These are phyloP conservation scores for Lophium mytilinum DNA, from an alignment of 495 filamentous ascomycete species.

Conservation along the genomic window DNA sequence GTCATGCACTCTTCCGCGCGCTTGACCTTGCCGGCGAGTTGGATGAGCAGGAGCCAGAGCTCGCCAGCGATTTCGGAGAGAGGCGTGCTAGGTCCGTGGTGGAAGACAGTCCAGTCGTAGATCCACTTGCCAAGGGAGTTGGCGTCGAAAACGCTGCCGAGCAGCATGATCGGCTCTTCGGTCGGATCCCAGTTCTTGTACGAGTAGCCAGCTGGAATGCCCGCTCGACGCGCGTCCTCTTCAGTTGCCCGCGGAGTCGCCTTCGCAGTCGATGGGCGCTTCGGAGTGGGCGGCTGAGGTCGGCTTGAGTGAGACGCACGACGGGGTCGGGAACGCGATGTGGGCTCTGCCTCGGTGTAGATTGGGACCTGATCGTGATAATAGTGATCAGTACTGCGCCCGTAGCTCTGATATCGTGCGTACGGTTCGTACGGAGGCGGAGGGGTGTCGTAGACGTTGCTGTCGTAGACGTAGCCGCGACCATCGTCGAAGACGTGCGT, in stretches of 20 bases:
- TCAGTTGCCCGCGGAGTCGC: slow-evolving; percentile 66
- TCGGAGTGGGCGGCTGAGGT: slow-evolving; percentile 19
- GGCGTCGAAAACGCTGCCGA: slow-evolving; percentile 94
- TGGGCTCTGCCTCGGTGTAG: slow-evolving; percentile 29
- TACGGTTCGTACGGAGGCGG: slow-evolving; percentile 37
- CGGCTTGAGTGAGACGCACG: slow-evolving; percentile 33
- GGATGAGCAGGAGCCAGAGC: slow-evolving; percentile 89
- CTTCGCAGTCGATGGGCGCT: slow-evolving; percentile 26
- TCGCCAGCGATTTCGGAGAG: slow-evolving; percentile 91
- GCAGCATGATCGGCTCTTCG: slow-evolving; percentile 84
- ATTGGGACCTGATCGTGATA: slow-evolving; percentile 36
- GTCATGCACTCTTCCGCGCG: slow-evolving; percentile 74
- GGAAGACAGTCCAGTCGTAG: slow-evolving; percentile 98
- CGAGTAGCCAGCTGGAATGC: slow-evolving; percentile 86
- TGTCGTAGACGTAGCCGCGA: slow-evolving; percentile 11
- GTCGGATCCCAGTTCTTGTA: slow-evolving; percentile 98
- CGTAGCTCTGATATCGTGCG: slow-evolving; percentile 26
- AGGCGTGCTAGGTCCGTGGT: slow-evolving; percentile 74
- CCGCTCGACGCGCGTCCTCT: slow-evolving; percentile 68
- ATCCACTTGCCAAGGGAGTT: slow-evolving; percentile 98
- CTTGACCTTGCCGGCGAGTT: slow-evolving; percentile 93
- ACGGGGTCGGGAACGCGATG: slow-evolving; percentile 24
- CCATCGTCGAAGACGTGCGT: slow-evolving; percentile 22
- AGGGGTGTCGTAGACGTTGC: slow-evolving; percentile 27
- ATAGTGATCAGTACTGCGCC: slow-evolving; percentile 28